Evolutionary conservation across 2,329 filamentous ascomycete species (phyloP).

Genomic region (Cordyceps fumosorosea): DNA sequence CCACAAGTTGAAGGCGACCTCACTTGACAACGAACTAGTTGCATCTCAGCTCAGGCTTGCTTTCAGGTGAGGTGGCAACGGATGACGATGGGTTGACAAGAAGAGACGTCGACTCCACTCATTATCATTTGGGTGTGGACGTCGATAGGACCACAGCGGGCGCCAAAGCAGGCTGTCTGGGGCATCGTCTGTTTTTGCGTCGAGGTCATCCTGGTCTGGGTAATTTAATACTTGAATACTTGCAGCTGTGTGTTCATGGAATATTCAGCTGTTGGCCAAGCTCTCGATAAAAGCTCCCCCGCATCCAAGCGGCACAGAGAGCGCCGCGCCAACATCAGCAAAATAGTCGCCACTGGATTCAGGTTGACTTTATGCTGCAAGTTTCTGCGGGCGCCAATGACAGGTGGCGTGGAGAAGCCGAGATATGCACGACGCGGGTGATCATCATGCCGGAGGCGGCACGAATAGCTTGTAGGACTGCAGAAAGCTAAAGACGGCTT

Average conservation of each 20-base stretch:
- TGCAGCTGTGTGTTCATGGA: neutral
- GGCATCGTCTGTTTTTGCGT: constrained; percentile 8
- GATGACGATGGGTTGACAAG: neutral
- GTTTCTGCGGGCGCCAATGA: constrained; percentile 5
- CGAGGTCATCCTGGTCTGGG: neutral
- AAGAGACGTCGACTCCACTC: constrained; percentile 1
- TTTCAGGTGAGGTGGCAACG: neutral
- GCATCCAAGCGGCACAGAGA: neutral
- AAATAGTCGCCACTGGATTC: neutral
- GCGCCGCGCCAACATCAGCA: neutral
- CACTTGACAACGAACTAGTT: neutral
- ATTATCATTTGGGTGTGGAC: neutral
- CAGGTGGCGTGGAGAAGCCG: constrained; percentile 5
- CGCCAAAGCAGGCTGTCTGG: constrained; percentile 2
- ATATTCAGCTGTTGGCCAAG: neutral
- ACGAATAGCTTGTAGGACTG: neutral
- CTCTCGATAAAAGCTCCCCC: neutral
- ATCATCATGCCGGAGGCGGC: neutral
- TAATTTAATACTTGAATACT: neutral
- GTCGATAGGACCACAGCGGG: neutral
- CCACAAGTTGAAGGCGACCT: neutral
- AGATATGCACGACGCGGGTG: constrained; percentile 4
- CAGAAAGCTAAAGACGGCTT: neutral
- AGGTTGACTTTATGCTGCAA: neutral
- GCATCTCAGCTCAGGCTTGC: neutral